Base-by-base conservation (phyloP, 2,329 filamentous ascomycete genomes). In the Aspergillus ochraceus region DNA sequence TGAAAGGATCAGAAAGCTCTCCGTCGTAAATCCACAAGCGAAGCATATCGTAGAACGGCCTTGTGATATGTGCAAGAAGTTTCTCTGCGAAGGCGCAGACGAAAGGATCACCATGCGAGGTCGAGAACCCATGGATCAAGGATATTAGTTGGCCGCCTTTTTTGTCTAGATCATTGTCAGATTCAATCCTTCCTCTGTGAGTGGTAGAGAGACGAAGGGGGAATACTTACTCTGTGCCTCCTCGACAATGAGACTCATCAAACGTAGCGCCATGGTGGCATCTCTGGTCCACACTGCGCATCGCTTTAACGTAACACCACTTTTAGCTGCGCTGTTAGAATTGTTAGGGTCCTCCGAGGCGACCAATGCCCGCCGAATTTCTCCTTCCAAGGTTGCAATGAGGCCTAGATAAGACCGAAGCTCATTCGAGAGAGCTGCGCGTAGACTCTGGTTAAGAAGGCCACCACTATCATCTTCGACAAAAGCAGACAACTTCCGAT, bases 11-110 rank as follows among this genome's bases (percentile, higher is more conserved):
- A n/a, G 91, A 92, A 14, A 99, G 84, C 79, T 99, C 96, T 61
- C 95, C 95, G 70, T 99, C 94, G 71, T 99, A 99, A 54, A 99
- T 97, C 95, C 95, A 99, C 68, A 92, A 90, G 57, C 92, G 88
- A 56, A 99, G 82, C 80, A 99, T 97, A 69, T 96, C 91, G 74
- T 99, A 99, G 73, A 99, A 99, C 0, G 96, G 96, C 17, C 90
- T 85, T 1, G 95, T 97, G 56, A 99, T 90, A 69, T 94, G 91
- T 6, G 85, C 84, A 6, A 99, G 83, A 29, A 99, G 82, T 24
- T 94, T 87, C 75, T 98, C 94, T 0, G 95, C 95, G 78, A 98
- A 98, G 0, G 89, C 89, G 63, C 90, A 90, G 26, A 99, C 95
- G 65, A 97, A 93, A 0, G 95, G 95, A 67, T 99, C 95, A 49